A percentile compares a stretch with the other conserved stretches of the same genome.
Evolutionary conservation across 1,139 yeast genomes (phyloP).

Genomic region (Blastobotrys buckinghamii): DNA sequence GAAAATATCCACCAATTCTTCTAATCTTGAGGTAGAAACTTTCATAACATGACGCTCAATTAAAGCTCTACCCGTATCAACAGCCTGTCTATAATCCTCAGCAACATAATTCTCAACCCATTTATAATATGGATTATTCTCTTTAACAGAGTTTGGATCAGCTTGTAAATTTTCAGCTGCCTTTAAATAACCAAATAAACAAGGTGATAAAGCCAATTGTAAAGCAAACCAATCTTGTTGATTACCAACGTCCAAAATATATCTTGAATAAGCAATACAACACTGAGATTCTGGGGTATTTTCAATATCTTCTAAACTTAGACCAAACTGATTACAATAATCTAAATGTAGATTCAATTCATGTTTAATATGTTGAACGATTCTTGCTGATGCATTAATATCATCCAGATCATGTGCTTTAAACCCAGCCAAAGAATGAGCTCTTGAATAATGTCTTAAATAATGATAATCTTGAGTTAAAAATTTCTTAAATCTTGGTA

Average conservation of each 20-base stretch:
- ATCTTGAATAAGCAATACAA: conserved; percentile 55
- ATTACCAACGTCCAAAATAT: conserved; percentile 48
- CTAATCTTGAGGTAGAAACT: conserved; percentile 39
- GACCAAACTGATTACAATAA: conserved; percentile 45
- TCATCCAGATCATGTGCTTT: conserved; percentile 51
- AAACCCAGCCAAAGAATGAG: conserved; percentile 61
- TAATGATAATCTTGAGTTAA: conserved; percentile 70
- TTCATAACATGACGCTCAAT: conserved; percentile 42
- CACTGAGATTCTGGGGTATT: conserved; percentile 50
- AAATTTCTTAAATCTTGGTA: conserved; percentile 49
- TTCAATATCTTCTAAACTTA: conserved; percentile 42
- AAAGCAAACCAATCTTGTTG: conserved; percentile 57
- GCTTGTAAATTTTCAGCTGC: conserved; percentile 36
- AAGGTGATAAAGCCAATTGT: conserved; percentile 67
- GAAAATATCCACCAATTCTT: conserved; percentile 52
- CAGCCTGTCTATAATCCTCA: conserved; percentile 51
- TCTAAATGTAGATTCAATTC: conserved; percentile 55
- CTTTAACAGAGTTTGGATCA: conserved; percentile 17
- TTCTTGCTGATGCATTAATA: conserved; percentile 46
- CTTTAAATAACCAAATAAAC: conserved; percentile 66
- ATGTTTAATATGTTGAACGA: conserved; percentile 46
- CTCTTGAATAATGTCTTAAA: conserved; percentile 60
- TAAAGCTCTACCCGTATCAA: conserved; percentile 42
- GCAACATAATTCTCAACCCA: conserved; percentile 63
- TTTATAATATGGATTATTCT: conserved; percentile 38